A percentile compares a stretch with the other conserved stretches of the same genome.
These are phyloP conservation scores for Ascochyta viciae-villosae DNA, from an alignment of 2,329 filamentous ascomycete species.

Conservation along the genomic window DNA sequence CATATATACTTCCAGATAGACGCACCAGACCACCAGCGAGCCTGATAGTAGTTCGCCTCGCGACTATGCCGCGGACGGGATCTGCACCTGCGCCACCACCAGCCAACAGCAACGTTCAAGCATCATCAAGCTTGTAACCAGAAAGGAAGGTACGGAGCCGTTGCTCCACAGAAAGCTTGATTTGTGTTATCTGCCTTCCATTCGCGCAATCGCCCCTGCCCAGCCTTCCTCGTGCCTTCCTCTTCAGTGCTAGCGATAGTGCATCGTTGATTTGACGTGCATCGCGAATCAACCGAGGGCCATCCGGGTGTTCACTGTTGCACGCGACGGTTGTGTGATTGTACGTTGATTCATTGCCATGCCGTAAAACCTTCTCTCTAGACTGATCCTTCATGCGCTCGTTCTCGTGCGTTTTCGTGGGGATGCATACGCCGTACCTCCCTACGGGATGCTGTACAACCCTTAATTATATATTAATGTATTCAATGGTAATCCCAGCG, in stretches of 20 bases:
- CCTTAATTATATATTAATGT: constrained; percentile 8
- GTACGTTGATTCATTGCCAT: neutral
- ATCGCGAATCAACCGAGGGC: neutral
- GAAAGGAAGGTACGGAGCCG: constrained; percentile 5
- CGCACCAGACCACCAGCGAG: neutral
- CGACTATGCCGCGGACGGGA: constrained; percentile 1
- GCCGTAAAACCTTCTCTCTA: neutral
- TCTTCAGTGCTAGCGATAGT: constrained; percentile 14
- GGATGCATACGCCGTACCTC: neutral
- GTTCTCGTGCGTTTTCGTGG: neutral
- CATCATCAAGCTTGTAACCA: constrained; percentile 10
- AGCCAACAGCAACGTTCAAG: constrained; percentile 13
- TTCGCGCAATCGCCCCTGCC: constrained; percentile 16
- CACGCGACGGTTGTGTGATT: neutral
- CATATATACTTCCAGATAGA: constrained; percentile 11
- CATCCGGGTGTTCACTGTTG: neutral
- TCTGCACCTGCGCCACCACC: constrained; percentile 2
- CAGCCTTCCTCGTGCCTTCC: constrained; percentile 16
- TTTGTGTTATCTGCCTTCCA: constrained; percentile 15
- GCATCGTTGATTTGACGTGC: constrained; percentile 4
- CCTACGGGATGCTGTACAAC: neutral
- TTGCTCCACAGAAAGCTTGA: constrained; percentile 18
- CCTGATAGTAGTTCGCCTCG: neutral
- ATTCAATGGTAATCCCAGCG: neutral
- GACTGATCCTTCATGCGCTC: neutral